Evolutionary conservation across 768 basidiomycete genomes (phyloP), one percentile per base, ranked within the genome.

Genomic region (Mycena venus): DNA sequence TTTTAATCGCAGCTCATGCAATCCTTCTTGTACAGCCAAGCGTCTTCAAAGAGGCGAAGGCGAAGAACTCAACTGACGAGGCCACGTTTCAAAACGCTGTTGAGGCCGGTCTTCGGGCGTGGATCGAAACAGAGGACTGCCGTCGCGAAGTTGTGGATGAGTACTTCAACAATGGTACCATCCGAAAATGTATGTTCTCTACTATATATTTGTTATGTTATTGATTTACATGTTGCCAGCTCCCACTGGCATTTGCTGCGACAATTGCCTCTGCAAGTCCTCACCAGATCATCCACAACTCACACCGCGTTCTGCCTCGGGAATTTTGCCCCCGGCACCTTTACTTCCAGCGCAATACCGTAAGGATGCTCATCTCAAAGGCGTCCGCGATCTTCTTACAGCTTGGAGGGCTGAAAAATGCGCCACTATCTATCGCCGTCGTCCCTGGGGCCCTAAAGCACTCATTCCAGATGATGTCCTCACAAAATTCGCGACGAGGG

Each of bases 161-260:
- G 63, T 82, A 82, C 64, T 84, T 79, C 53, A 53, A 78, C 40
- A 80, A 76, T 67, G 81, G 71, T 44, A 21, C 36, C 14, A 15
- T 38, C 19, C 55, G 63, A 9, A 32, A 60, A 34, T 9, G 49
- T 61, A 31, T 42, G 44, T 68, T 42, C 1, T 25, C 7, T 31
- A 17, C 19, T 14, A 9, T 49, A 21, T 9, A 21, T 34, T 34
- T 9, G 19, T 21, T 8, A 5, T 7, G 17, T 21, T 31, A 56
- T 17, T 56, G 17, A 56, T 12, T 21, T 32, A n/a, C n/a, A n/a
- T 5, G 17, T 12, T 12, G 5, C 3, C 29, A 75, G 74, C 69
- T 11, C 74, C 74, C 10, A 75, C 69, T 2, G 74, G 74, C 12
- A 47, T 67, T 4, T 75, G 74, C 58, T 75, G 74, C 63, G 75